phyloP scores from a whole-genome alignment of 1,284 basidiomycete species.

The Cerioporus squamosus region DNA sequence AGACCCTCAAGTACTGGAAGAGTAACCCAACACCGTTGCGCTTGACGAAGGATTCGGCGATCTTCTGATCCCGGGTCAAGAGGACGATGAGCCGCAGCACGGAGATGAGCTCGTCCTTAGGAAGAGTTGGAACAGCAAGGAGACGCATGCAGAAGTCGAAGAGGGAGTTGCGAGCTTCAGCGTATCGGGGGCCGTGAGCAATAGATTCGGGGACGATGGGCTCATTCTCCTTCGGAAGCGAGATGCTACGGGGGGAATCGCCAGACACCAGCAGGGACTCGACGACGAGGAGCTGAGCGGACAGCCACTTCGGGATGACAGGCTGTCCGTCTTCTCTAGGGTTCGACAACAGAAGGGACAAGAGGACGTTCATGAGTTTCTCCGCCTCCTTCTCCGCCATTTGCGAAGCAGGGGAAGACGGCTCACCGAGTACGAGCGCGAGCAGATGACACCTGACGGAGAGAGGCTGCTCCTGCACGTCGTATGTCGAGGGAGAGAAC shows the following conservation, averaged over 20 bases:
- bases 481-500: slow-evolving; percentile 69
- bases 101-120: slow-evolving; percentile 81
- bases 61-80: slow-evolving; percentile 72
- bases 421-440: slow-evolving; percentile 82
- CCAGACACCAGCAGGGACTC: slow-evolving; percentile 82
- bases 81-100: slow-evolving; percentile 81
- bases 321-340: slow-evolving; percentile 56
- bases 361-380: slow-evolving; percentile 66
- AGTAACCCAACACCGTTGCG: slow-evolving; percentile 67
- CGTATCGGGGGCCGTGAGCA: slow-evolving; percentile 59
- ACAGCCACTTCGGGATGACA: slow-evolving; percentile 79
- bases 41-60: slow-evolving; percentile 66
- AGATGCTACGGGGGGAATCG: slow-evolving; percentile 69
- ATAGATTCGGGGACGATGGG: slow-evolving; percentile 55
- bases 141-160: slow-evolving; percentile 79
- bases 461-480: slow-evolving; percentile 73
- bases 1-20: slow-evolving; percentile 65
- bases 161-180: slow-evolving; percentile 66
- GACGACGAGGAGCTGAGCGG: slow-evolving; percentile 79
- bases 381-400: slow-evolving; percentile 49
- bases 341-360: slow-evolving; percentile 67
- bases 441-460: slow-evolving; percentile 84
- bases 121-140: slow-evolving; percentile 62
- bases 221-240: slow-evolving; percentile 71
- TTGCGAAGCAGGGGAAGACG: slow-evolving; percentile 55